These are phyloP conservation scores for Sclerotinia nivalis DNA, from an alignment of 2,329 filamentous ascomycete species.

Conservation along the genomic window DNA sequence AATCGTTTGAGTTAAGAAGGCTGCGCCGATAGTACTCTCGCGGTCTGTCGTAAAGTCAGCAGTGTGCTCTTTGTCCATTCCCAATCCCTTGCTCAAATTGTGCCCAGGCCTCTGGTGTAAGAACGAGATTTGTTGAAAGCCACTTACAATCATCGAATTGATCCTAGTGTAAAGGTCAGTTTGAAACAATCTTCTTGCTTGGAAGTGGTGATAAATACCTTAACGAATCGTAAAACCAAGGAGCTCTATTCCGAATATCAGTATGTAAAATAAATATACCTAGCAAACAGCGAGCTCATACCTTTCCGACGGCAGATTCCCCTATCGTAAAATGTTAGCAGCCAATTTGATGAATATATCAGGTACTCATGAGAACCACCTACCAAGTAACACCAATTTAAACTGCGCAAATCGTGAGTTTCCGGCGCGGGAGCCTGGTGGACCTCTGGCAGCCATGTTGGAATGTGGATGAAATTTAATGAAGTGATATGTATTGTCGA, in stretches of 20 bases:
- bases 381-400: conserved; percentile 96
- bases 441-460: conserved; percentile 82
- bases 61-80: conserved; percentile 13
- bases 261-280: conserved; percentile 25
- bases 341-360: neutral
- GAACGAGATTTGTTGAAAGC: neutral
- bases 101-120: neutral
- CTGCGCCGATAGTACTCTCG: conserved; percentile 60
- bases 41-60: conserved; percentile 25
- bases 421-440: conserved; percentile 60
- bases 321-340: conserved; percentile 59
- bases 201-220: conserved; percentile 59
- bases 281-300: conserved; percentile 45
- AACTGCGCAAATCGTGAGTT: conserved; percentile 96
- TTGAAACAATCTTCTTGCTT: neutral
- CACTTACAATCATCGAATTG: conserved; percentile 79
- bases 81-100: neutral
- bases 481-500: conserved; percentile 1
- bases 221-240: conserved; percentile 96
- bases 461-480: conserved; percentile 28
- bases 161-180: conserved; percentile 58
- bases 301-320: conserved; percentile 99
- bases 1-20: conserved; percentile 98
- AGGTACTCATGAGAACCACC: conserved; percentile 40
- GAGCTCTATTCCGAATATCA: conserved; percentile 67